A percentile compares a stretch with the other conserved stretches of the same genome.
These are phyloP conservation scores for Eutrema salsugineum DNA, from an alignment of 441 rosid species.

Conservation along the genomic window DNA sequence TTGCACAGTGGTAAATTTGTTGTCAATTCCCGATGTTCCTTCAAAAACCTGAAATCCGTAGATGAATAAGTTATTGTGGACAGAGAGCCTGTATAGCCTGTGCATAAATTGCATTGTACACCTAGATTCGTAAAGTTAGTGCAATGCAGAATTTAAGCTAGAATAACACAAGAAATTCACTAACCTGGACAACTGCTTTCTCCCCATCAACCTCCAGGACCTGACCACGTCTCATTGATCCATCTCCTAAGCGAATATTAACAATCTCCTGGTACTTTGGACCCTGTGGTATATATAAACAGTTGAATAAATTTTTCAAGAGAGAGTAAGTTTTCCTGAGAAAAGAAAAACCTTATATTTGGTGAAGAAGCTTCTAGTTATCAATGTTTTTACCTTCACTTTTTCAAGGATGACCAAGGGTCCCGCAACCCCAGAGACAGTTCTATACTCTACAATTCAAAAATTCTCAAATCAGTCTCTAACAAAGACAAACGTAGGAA, in stretches of 20 bases:
- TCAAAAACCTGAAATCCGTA: conserved; percentile 46
- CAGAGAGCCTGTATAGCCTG: background rate
- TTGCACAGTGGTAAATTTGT: conserved; percentile 60
- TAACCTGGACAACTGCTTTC: conserved; percentile 60
- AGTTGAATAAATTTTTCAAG: background rate
- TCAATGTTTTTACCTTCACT: conserved; percentile 40
- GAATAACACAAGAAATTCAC: background rate
- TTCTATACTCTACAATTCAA: conserved; percentile 45
- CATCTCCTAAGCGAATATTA: conserved; percentile 51
- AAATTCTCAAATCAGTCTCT: conserved; percentile 16
- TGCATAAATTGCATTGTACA: background rate
- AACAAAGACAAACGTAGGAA: background rate
- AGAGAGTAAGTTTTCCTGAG: background rate
- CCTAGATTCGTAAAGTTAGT: background rate
- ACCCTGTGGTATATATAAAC: conserved; percentile 35
- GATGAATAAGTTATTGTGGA: background rate
- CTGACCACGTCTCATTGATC: conserved; percentile 53
- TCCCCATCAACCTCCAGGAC: conserved; percentile 45
- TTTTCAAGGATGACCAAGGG: conserved; percentile 42
- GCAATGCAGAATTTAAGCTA: background rate
- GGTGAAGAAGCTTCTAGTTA: background rate
- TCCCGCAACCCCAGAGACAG: conserved; percentile 40
- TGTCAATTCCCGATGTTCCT: conserved; percentile 69
- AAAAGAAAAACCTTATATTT: background rate
- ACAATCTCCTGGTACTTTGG: conserved; percentile 61